phyloP scores from a whole-genome alignment of 257 asterid genomes.

The Linaria vulgaris region DNA sequence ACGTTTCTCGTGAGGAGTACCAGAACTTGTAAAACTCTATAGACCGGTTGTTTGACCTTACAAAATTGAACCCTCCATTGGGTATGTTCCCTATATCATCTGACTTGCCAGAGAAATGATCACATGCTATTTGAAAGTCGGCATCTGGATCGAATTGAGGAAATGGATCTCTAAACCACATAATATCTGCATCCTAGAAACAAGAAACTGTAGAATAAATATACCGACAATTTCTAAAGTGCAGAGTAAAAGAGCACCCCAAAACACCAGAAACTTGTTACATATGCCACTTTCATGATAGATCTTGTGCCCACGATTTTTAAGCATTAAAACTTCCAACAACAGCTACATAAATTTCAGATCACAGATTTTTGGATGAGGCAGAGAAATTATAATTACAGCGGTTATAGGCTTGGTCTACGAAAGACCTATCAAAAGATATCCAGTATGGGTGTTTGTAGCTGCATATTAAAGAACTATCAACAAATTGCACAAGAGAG shows the following conservation, averaged over 20 bases:
- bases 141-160: constrained; percentile 50
- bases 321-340: too few species aligned
- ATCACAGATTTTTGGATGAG: too few species aligned
- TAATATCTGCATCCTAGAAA: constrained; percentile 64
- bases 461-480: constrained; percentile 21
- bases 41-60: constrained; percentile 55
- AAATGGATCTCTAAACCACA: constrained; percentile 77
- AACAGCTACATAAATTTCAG: too few species aligned
- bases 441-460: background rate
- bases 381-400: too few species aligned
- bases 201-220: constrained; percentile 4
- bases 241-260: background rate
- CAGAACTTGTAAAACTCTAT: constrained; percentile 74
- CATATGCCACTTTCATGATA: too few species aligned
- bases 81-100: constrained; percentile 46
- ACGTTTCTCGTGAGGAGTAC: constrained; percentile 48
- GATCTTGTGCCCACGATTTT: too few species aligned
- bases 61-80: constrained; percentile 71
- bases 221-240: constrained; percentile 4
- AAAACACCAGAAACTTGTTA: too few species aligned
- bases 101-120: constrained; percentile 57
- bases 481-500: constrained; percentile 3
- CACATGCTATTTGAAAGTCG: constrained; percentile 74
- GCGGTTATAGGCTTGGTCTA: too few species aligned
- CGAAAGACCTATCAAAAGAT: background rate